These are phyloP conservation scores for Sclerotinia trifoliorum DNA, from an alignment of 2,329 filamentous ascomycete genomes.

Conservation along the genomic window DNA sequence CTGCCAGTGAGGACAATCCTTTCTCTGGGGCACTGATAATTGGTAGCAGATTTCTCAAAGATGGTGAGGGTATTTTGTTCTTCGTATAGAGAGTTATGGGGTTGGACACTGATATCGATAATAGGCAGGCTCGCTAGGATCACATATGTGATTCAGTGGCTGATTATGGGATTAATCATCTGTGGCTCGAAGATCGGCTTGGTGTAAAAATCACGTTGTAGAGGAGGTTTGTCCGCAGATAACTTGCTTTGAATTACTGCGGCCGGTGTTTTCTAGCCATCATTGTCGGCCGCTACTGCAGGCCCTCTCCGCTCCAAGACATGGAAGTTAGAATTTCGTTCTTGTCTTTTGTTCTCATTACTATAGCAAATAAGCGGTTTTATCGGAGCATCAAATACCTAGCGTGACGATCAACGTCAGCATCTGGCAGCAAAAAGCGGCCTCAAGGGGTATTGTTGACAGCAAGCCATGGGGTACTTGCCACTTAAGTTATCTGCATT, in stretches of 20 bases:
- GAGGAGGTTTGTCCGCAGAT: too few species aligned
- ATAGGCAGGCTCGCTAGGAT: too few species aligned
- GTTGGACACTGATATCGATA: fast-evolving
- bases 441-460: too few species aligned
- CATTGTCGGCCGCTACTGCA: fast-evolving
- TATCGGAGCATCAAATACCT: too few species aligned
- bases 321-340: fast-evolving
- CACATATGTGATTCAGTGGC: neutral
- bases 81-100: too few species aligned
- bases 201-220: fast-evolving
- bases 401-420: too few species aligned
- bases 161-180: neutral
- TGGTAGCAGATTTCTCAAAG: neutral
- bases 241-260: neutral
- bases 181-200: neutral
- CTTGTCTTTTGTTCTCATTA: fast-evolving
- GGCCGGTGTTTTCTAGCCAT: neutral
- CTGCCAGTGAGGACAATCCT: neutral
- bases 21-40: neutral
- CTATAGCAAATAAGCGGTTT: neutral
- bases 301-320: too few species aligned
- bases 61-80: neutral
- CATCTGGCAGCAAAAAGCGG: too few species aligned
- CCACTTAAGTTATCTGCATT: too few species aligned
- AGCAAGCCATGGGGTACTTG: too few species aligned